A percentile compares a stretch with the other conserved stretches of the same genome.
These are phyloP conservation scores for Wickerhamomyces sp. DNA, from an alignment of 1,139 yeast genomes.

Conservation along the genomic window DNA sequence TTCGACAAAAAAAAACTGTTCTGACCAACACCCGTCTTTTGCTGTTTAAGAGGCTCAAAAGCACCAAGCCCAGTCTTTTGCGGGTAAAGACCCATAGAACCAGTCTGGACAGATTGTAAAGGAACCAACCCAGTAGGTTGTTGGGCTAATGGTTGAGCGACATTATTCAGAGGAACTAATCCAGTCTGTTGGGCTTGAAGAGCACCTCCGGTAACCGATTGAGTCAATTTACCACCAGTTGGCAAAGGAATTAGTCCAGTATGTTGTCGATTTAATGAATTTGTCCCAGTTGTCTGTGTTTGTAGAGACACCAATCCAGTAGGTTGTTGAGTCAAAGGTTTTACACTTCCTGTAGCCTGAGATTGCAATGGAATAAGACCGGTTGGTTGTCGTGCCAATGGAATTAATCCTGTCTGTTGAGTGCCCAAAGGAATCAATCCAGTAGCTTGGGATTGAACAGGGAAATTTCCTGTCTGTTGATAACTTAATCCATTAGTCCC, in stretches of 20 bases:
- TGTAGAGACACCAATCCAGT: slow-evolving; percentile 21
- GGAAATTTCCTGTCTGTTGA: background rate
- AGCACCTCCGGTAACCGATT: slow-evolving; percentile 2
- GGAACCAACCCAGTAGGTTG: slow-evolving; percentile 23
- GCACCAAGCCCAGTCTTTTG: slow-evolving; percentile 33
- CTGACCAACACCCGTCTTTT: slow-evolving; percentile 55
- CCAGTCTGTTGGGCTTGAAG: slow-evolving; percentile 39
- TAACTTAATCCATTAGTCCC: background rate
- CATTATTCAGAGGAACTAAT: slow-evolving; percentile 18
- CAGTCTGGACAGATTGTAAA: slow-evolving; percentile 13
- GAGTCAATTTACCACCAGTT: slow-evolving; percentile 8
- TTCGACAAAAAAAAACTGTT: slow-evolving; percentile 36
- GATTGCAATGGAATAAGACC: slow-evolving; percentile 30
- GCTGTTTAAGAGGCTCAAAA: slow-evolving; percentile 20
- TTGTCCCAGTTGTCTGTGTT: slow-evolving; percentile 27
- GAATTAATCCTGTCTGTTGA: slow-evolving; percentile 21
- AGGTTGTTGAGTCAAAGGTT: slow-evolving; percentile 25
- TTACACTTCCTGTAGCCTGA: slow-evolving; percentile 31
- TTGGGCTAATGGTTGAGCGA: slow-evolving; percentile 7
- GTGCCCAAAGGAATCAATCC: slow-evolving; percentile 17
- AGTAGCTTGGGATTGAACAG: background rate
- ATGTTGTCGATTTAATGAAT: slow-evolving; percentile 24
- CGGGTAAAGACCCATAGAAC: slow-evolving; percentile 9
- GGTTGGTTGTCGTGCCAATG: slow-evolving; percentile 21
- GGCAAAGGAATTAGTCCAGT: slow-evolving; percentile 33